A percentile compares a stretch with the other conserved stretches of the same genome.
phyloP scores from a whole-genome alignment of 495 filamentous ascomycete genomes.

The Penicillium crystallinum region DNA sequence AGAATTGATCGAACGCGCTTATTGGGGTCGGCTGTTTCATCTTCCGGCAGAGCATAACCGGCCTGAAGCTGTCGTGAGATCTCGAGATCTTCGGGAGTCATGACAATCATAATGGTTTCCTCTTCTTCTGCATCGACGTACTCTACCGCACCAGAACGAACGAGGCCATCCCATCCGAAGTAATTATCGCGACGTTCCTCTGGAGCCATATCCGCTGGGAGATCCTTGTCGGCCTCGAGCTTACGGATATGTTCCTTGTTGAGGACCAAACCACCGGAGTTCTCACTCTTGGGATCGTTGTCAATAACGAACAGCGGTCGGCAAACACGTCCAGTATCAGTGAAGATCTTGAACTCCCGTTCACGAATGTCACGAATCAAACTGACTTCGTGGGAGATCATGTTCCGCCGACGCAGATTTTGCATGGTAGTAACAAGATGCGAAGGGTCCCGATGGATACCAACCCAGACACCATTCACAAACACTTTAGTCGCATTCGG shows the following conservation, averaged over 20 bases:
- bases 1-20: slow-evolving; percentile 80
- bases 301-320: slow-evolving; percentile 89
- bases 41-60: slow-evolving; percentile 58
- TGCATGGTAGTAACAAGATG: slow-evolving; percentile 73
- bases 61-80: slow-evolving; percentile 59
- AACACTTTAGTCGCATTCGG: slow-evolving; percentile 97
- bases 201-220: slow-evolving; percentile 50
- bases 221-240: slow-evolving; percentile 63
- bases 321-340: slow-evolving; percentile 91
- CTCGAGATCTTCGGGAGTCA: slow-evolving; percentile 93
- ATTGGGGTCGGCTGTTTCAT: slow-evolving; percentile 57
- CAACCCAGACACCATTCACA: slow-evolving; percentile 96
- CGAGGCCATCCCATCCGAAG: slow-evolving; percentile 83
- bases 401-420: slow-evolving; percentile 66
- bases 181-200: slow-evolving; percentile 56
- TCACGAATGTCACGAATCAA: slow-evolving; percentile 93
- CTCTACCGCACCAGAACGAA: slow-evolving; percentile 78
- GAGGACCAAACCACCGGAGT: slow-evolving; percentile 71
- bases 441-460: slow-evolving; percentile 73
- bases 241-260: slow-evolving; percentile 72
- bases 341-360: slow-evolving; percentile 97
- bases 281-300: slow-evolving; percentile 60
- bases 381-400: slow-evolving; percentile 84
- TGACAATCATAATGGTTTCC: slow-evolving; percentile 97
- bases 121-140: slow-evolving; percentile 98